Percentiles rank a stretch among this genome's conserved stretches.
Evolutionary conservation across 2,329 filamentous ascomycete species (phyloP).

Genomic region (Fusarium sp.): DNA sequence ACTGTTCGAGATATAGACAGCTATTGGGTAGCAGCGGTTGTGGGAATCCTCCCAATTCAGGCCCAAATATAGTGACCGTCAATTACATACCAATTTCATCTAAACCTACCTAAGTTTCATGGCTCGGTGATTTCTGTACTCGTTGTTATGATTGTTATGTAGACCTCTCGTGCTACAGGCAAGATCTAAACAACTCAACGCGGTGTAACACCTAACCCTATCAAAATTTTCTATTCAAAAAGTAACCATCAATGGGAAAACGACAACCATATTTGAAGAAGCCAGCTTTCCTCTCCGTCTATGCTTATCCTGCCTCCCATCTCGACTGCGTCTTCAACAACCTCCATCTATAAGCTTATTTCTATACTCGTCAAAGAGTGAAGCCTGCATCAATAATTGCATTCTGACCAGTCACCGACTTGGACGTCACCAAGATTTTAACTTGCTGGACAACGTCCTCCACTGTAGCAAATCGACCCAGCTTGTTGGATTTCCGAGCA

Average conservation of each 20-base stretch:
- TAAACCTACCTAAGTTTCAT: background rate
- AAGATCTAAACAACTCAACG: too few relatives aligned
- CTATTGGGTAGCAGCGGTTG: background rate
- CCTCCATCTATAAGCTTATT: background rate
- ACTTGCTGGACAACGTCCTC: background rate
- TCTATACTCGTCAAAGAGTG: constrained; percentile 11
- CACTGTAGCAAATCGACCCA: background rate
- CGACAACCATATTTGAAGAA: background rate
- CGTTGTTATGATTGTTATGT: too few relatives aligned
- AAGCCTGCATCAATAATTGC: background rate
- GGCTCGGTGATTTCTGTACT: background rate
- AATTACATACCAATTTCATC: background rate
- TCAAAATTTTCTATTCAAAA: too few relatives aligned
- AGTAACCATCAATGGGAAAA: too few relatives aligned
- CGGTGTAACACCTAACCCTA: too few relatives aligned
- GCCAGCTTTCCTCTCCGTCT: background rate
- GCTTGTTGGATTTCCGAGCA: background rate
- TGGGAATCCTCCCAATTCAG: background rate
- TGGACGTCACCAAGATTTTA: background rate
- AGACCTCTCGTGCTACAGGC: too few relatives aligned
- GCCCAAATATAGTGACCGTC: background rate
- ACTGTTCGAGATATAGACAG: background rate
- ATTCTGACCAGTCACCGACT: background rate
- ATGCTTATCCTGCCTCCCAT: background rate
- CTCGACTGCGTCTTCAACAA: background rate